These are phyloP conservation scores for Niveomyces coronatus DNA, from an alignment of 2,329 filamentous ascomycete genomes.

Conservation along the genomic window DNA sequence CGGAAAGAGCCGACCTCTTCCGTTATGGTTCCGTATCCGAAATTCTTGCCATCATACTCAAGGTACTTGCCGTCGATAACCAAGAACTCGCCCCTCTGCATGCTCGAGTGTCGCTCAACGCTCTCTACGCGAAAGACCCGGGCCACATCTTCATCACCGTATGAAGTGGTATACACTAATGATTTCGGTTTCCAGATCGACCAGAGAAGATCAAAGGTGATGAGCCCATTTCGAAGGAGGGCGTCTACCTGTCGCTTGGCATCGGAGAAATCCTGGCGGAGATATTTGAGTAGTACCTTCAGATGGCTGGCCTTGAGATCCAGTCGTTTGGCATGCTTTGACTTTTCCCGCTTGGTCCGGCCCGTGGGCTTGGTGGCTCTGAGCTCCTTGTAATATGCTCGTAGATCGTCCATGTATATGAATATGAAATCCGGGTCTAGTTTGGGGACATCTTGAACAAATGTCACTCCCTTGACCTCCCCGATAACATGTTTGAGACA, in stretches of 20 bases:
- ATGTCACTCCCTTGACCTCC: constrained; percentile 45
- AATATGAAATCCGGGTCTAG: constrained; percentile 64
- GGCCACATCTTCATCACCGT: constrained; percentile 65
- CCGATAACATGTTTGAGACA: constrained; percentile 35
- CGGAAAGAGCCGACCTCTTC: constrained; percentile 67
- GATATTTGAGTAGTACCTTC: constrained; percentile 62
- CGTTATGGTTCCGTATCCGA: constrained; percentile 62
- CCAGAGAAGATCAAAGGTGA: constrained; percentile 84
- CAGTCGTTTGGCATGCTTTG: constrained; percentile 49
- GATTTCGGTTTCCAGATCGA: constrained; percentile 82
- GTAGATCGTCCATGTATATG: constrained; percentile 68
- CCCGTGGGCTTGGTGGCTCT: constrained; percentile 44
- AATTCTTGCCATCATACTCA: constrained; percentile 80
- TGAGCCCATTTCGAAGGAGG: constrained; percentile 69
- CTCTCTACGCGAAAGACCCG: constrained; percentile 75
- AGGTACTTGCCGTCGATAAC: constrained; percentile 69
- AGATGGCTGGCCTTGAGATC: constrained; percentile 52
- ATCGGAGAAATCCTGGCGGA: constrained; percentile 72
- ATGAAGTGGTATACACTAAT: constrained; percentile 66
- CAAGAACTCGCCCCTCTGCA: constrained; percentile 67
- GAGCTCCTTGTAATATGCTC: constrained; percentile 50
- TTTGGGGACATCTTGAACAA: constrained; percentile 70
- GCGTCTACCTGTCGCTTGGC: constrained; percentile 70
- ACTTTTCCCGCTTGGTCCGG: constrained; percentile 44
- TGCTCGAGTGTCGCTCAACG: constrained; percentile 56